Conservation (phyloP, 495 filamentous ascomycete species). For the Ramalina intermedia region DNA sequence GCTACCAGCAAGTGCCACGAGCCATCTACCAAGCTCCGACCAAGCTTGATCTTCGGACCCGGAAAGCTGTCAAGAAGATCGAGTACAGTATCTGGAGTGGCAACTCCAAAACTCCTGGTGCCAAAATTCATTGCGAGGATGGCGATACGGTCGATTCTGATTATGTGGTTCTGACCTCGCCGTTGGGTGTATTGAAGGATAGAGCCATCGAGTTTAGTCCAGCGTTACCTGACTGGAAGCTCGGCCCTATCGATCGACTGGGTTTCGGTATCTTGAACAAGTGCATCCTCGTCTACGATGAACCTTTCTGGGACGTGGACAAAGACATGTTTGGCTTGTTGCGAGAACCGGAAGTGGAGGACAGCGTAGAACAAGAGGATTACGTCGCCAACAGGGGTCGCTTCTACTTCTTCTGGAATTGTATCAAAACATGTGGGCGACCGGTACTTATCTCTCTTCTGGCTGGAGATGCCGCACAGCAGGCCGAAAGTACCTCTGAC, state of each 20-base stretch:
- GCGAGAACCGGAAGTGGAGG: conserved; percentile 43
- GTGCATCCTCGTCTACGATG: conserved; percentile 76
- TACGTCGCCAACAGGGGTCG: conserved; percentile 57
- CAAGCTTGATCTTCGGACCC: conserved; percentile 64
- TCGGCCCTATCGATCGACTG: conserved; percentile 64
- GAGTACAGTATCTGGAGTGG: conserved; percentile 39
- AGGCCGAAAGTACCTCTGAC: conserved; percentile 64
- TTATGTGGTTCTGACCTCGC: conserved; percentile 72
- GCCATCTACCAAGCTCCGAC: conserved; percentile 64
- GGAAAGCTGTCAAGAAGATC: conserved; percentile 53
- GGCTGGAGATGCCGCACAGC: conserved; percentile 87
- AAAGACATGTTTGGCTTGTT: conserved; percentile 90
- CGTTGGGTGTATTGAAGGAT: conserved; percentile 79
- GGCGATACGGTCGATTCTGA: conserved; percentile 69
- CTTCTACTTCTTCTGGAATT: conserved; percentile 97
- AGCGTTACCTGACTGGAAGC: conserved; percentile 73
- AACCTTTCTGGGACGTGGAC: conserved; percentile 84
- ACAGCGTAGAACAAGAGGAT: conserved; percentile 44
- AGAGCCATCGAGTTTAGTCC: conserved; percentile 63
- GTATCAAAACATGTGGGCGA: conserved; percentile 71
- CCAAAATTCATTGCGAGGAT: conserved; percentile 62
- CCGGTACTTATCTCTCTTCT: conserved; percentile 85
- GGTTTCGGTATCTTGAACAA: conserved; percentile 96
- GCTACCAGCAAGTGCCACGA: conserved; percentile 79
- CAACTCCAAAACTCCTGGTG: conserved; percentile 12